Evolutionary conservation across 192 early-diverging fungal species (phyloP).

Genomic region (Jimgerdemannia flammicorona): DNA sequence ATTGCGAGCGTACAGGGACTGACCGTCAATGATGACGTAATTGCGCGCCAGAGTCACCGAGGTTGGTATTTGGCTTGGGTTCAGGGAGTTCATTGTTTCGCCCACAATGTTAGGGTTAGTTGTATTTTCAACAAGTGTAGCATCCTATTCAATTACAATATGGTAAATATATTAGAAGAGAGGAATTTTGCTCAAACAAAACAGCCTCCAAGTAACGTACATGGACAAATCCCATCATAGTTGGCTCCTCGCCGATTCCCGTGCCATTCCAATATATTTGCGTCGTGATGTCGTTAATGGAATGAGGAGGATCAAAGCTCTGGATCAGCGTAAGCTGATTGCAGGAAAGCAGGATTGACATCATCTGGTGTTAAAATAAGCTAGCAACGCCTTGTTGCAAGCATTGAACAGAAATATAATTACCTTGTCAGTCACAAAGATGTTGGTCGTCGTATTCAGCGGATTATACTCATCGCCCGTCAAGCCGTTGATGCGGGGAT

Average conservation of each 20-base stretch:
- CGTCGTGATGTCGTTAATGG: background rate
- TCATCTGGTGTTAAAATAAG: too few relatives aligned
- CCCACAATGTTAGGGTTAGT: background rate
- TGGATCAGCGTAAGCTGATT: background rate
- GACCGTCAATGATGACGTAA: background rate
- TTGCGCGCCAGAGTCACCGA: constrained; percentile 1
- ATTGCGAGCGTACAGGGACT: background rate
- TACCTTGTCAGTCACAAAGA: background rate
- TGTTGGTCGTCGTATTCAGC: background rate
- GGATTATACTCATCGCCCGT: background rate
- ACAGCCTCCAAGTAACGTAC: background rate
- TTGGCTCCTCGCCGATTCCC: background rate
- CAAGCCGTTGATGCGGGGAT: background rate
- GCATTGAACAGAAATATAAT: background rate
- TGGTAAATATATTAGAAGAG: background rate
- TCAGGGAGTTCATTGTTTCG: background rate
- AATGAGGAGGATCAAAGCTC: background rate
- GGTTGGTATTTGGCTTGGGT: background rate
- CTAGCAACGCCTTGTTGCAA: too few relatives aligned
- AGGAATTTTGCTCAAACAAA: background rate
- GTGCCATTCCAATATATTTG: background rate
- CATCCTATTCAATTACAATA: background rate
- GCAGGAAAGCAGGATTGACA: background rate
- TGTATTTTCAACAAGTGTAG: background rate
- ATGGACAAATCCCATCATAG: background rate